These are phyloP conservation scores for Xylaria multiplex DNA, from an alignment of 2,329 filamentous ascomycete genomes.

Conservation along the genomic window DNA sequence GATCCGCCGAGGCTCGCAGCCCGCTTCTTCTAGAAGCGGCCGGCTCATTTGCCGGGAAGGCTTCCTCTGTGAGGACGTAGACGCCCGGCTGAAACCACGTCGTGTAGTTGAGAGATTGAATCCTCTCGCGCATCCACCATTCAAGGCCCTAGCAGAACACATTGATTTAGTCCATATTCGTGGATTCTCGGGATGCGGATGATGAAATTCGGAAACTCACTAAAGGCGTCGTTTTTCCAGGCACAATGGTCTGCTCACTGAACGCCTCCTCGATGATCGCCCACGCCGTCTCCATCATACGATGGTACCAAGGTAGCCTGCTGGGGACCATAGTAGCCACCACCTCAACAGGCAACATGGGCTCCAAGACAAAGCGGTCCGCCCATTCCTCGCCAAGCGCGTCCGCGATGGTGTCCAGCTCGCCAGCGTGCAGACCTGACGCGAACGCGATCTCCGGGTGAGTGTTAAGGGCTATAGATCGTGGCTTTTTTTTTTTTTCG, in stretches of 20 bases:
- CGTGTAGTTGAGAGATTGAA: conserved; percentile 60
- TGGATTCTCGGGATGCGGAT: background rate
- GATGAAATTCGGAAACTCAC: conserved; percentile 35
- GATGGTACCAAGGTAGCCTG: conserved; percentile 55
- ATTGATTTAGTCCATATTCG: background rate
- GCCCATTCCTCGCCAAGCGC: conserved; percentile 54
- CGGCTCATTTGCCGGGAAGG: conserved; percentile 33
- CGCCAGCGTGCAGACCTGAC: conserved; percentile 60
- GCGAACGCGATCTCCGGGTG: conserved; percentile 58
- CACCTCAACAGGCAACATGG: conserved; percentile 59
- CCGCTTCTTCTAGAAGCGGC: conserved; percentile 26
- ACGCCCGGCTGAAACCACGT: conserved; percentile 64
- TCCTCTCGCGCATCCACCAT: conserved; percentile 62
- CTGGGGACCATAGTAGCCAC: conserved; percentile 56
- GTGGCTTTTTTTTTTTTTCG: conserved; percentile 44
- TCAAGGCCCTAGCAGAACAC: conserved; percentile 53
- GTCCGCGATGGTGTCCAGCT: conserved; percentile 51
- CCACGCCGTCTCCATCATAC: conserved; percentile 62
- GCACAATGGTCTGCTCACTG: conserved; percentile 55
- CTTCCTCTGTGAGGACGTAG: conserved; percentile 52
- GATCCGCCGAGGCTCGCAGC: conserved; percentile 35
- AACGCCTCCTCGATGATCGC: conserved; percentile 59
- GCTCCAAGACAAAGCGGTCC: conserved; percentile 53
- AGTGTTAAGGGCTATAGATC: conserved; percentile 56
- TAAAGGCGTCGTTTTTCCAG: conserved; percentile 55